Evolutionary conservation across 176 grass and related monocot genomes (phyloP), one percentile per base, ranked within the genome.

Genomic region (Guadua angustifolia): DNA sequence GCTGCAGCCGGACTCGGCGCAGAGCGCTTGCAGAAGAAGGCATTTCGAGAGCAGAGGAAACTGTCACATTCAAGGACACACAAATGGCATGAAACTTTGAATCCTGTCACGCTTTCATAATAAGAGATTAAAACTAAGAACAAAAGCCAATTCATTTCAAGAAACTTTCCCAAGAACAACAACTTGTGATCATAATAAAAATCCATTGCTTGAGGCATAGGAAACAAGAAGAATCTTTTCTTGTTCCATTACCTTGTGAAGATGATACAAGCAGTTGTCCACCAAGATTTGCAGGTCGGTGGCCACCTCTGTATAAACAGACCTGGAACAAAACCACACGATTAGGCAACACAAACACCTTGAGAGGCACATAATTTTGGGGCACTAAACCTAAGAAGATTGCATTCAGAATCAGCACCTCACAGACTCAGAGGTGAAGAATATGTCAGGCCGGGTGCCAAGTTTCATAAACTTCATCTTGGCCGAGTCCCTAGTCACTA

Each of bases 401-500:
- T 39, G 32, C 40, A 19, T 79, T n/a, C 67, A 82, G 57, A 74
- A 81, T 83, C 53, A 25, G 43, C 52, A 98, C 95, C 93, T 95
- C n/a, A 81, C 35, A 81, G 89, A 75, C 10, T 88, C 91, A 43
- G 84, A 58, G 84, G 93, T 92, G 88, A 92, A 93, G 93, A 95
- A 98, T 71, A 87, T 92, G 47, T 98, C 95, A 29, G 92, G 87
- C 66, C 91, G 80, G 49, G 53, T 87, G 70, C 95, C 95, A 73
- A 98, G 92, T 88, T 93, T 98, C 95, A 98, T 98, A 76, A 98
- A 92, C 91, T 95, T 98, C 95, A 98, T 98, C 85, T 71, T 91
- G 89, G 78, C 79, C 77, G 19, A 62, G 55, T 32, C 35, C 50
- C 50, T 26, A 13, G 42, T 15, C 53, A 29, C 73, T 81, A 55